A percentile compares a stretch with the other conserved stretches of the same genome.
Conservation (phyloP, 306 rosid species). For the Vachellia pachyceras region DNA sequence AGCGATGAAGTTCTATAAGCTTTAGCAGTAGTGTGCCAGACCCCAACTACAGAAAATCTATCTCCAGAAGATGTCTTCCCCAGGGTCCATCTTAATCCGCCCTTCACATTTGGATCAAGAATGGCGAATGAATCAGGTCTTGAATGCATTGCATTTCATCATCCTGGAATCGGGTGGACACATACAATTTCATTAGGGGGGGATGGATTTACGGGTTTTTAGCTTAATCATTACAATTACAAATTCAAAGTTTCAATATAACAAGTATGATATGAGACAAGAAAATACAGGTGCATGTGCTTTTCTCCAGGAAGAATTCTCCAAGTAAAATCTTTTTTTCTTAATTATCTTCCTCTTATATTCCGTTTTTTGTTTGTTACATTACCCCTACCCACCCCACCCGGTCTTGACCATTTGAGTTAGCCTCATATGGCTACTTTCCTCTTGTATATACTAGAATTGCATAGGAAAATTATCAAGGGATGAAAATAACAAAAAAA, state of each 20-base stretch:
- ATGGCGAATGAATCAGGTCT: constrained; percentile 54
- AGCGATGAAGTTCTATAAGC: constrained; percentile 40
- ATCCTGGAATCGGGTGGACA: constrained; percentile 42
- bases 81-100: constrained; percentile 70
- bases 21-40: constrained; percentile 47
- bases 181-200: background rate
- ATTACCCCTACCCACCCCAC: background rate
- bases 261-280: background rate
- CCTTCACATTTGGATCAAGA: constrained; percentile 58
- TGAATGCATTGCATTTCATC: constrained; percentile 55
- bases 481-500: background rate
- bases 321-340: background rate
- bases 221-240: background rate
- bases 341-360: background rate
- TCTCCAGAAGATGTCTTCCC: constrained; percentile 52
- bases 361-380: background rate
- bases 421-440: background rate
- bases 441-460: background rate
- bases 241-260: background rate
- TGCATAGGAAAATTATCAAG: background rate
- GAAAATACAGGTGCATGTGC: background rate
- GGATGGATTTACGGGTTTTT: background rate
- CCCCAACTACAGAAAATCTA: constrained; percentile 51
- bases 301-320: background rate
- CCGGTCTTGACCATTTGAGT: too few relatives aligned